Evolutionary conservation across 163 green algal species (phyloP).

Genomic region (Botryococcus braunii): DNA sequence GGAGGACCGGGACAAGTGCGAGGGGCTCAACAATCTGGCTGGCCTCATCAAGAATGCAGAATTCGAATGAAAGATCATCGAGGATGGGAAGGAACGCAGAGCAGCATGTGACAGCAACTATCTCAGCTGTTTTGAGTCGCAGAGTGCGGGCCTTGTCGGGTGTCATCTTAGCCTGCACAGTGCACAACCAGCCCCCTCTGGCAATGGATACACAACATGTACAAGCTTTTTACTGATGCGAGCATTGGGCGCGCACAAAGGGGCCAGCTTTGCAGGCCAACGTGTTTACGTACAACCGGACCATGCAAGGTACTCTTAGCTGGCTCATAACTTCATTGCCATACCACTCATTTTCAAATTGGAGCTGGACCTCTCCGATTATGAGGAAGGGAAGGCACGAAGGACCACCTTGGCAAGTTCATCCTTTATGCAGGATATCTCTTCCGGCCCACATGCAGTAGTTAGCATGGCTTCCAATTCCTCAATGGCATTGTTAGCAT

Average conservation of each 20-base stretch:
- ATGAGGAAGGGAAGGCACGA: too few relatives aligned
- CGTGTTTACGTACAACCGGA: too few relatives aligned
- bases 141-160: conserved; percentile 48
- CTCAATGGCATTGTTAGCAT: conserved; percentile 26
- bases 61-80: conserved; percentile 58
- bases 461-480: conserved; percentile 60
- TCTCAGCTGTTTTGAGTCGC: conserved; percentile 47
- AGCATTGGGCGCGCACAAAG: too few relatives aligned
- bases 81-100: conserved; percentile 41
- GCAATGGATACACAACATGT: background rate
- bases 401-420: conserved; percentile 52
- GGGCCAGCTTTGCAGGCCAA: too few relatives aligned
- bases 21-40: conserved; percentile 86
- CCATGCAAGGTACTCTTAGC: too few relatives aligned
- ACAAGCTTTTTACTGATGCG: background rate
- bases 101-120: conserved; percentile 82
- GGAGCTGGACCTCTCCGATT: too few relatives aligned
- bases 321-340: too few relatives aligned
- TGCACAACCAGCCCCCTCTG: background rate
- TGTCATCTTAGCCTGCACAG: conserved; percentile 20
- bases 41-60: conserved; percentile 83
- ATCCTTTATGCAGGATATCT: conserved; percentile 22
- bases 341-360: too few relatives aligned
- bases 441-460: conserved; percentile 15
- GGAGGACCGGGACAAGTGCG: conserved; percentile 57